Percentiles rank a stretch among this genome's conserved stretches.
These are phyloP conservation scores for Nissolia schottii DNA, from an alignment of 306 rosid species.

Conservation along the genomic window DNA sequence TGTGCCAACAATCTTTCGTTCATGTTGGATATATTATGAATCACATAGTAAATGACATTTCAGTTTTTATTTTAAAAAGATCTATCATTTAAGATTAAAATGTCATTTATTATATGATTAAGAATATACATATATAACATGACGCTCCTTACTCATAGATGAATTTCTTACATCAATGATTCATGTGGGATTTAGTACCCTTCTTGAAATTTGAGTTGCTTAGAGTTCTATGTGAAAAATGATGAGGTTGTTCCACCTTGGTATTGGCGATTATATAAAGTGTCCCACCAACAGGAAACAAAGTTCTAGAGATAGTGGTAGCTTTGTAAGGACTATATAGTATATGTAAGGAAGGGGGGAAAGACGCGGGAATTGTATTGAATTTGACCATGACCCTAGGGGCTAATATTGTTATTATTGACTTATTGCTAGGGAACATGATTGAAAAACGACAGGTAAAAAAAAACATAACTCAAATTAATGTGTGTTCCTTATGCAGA, in stretches of 20 bases:
- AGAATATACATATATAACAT: too few relatives aligned
- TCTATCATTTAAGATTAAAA: too few relatives aligned
- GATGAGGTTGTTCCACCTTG: slow-evolving; percentile 28
- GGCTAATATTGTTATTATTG: background rate
- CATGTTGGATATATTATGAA: too few relatives aligned
- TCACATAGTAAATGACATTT: too few relatives aligned
- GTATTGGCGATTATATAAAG: slow-evolving; percentile 14
- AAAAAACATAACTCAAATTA: background rate
- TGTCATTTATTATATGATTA: too few relatives aligned
- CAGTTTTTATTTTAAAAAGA: too few relatives aligned
- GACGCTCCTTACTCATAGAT: too few relatives aligned
- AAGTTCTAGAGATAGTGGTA: background rate
- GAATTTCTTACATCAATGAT: slow-evolving; percentile 26
- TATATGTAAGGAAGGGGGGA: background rate
- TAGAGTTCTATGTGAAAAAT: slow-evolving; percentile 30
- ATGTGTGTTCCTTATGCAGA: background rate
- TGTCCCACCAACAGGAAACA: slow-evolving; percentile 27
- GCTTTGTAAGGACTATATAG: slow-evolving; percentile 14
- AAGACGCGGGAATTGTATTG: slow-evolving; percentile 1
- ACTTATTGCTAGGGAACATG: background rate
- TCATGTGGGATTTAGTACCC: background rate
- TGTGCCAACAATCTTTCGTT: too few relatives aligned
- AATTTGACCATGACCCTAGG: background rate
- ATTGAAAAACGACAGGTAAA: background rate
- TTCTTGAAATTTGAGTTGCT: slow-evolving; percentile 29